Conservation (phyloP, 352 stramenopile genomes). For the Globisporangium paroecandrum region DNA sequence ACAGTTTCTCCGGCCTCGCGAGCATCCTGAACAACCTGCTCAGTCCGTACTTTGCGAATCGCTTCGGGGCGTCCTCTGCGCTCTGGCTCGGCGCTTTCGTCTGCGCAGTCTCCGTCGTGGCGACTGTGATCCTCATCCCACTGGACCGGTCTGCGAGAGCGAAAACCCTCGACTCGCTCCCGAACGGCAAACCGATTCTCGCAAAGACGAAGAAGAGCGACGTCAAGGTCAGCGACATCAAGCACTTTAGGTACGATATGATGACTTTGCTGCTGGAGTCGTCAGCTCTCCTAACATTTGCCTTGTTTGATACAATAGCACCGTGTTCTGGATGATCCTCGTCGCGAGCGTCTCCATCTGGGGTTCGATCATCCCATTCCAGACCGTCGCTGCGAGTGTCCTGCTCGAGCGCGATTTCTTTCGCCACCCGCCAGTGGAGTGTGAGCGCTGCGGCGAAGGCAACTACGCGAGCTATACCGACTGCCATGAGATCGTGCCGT, state of each 20-base stretch:
- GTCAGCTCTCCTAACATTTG: background rate
- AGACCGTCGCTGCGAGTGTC: conserved; percentile 74
- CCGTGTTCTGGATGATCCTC: conserved; percentile 72
- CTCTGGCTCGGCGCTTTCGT: conserved; percentile 66
- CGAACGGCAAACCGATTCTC: conserved; percentile 23
- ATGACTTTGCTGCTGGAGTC: background rate
- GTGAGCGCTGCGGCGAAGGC: conserved; percentile 33
- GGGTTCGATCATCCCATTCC: conserved; percentile 81
- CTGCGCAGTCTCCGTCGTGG: conserved; percentile 40
- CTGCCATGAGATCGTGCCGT: conserved; percentile 39
- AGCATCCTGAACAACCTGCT: conserved; percentile 79
- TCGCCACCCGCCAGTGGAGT: conserved; percentile 24
- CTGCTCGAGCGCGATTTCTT: conserved; percentile 77
- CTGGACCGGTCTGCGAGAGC: conserved; percentile 37
- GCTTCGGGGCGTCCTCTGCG: conserved; percentile 42
- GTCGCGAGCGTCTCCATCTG: conserved; percentile 73
- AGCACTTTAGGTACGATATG: conserved; percentile 31
- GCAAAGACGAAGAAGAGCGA: conserved; percentile 3
- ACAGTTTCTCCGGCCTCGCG: conserved; percentile 65
- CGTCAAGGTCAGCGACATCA: conserved; percentile 38
- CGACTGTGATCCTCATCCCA: conserved; percentile 44
- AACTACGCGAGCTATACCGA: conserved; percentile 37
- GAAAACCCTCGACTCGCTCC: conserved; percentile 27
- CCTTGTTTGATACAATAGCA: conserved; percentile 13
- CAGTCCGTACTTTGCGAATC: conserved; percentile 61